These are phyloP conservation scores for Tolypocladium guangdongense DNA, from an alignment of 2,329 filamentous ascomycete species.

Conservation along the genomic window DNA sequence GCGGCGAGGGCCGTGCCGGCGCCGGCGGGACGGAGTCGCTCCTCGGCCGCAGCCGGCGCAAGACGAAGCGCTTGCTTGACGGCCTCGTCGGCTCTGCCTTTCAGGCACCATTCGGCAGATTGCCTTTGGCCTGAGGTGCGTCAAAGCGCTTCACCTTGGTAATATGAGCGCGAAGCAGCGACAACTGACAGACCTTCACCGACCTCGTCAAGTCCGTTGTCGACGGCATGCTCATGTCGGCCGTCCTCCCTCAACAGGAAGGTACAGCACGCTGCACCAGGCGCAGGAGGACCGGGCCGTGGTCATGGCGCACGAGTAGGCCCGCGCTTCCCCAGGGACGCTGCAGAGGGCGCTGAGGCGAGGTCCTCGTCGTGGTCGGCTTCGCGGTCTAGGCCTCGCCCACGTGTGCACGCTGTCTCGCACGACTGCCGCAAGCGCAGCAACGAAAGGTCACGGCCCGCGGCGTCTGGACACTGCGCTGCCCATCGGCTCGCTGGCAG, in stretches of 20 bases:
- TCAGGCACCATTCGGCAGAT: slow-evolving; percentile 68
- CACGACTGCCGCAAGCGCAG: slow-evolving; percentile 53
- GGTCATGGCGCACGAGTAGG: slow-evolving; percentile 59
- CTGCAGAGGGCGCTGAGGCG: no score
- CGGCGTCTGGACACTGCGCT: no score
- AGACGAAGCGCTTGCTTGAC: slow-evolving; percentile 41
- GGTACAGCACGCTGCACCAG: slow-evolving; percentile 61
- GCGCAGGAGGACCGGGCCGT: slow-evolving; percentile 62
- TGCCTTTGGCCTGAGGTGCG: slow-evolving; percentile 63
- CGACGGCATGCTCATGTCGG: slow-evolving; percentile 58
- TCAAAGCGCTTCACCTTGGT: no score
- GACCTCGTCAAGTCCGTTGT: slow-evolving; percentile 62
- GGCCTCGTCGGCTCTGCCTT: slow-evolving; percentile 65
- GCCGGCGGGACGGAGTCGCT: slow-evolving; percentile 25
- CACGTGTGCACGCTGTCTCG: slow-evolving; percentile 49
- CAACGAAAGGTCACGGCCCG: no score
- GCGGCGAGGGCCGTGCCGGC: not conserved
- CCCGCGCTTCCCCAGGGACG: no score
- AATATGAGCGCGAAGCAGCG: no score
- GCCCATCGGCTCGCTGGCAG: no score
- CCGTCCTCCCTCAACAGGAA: slow-evolving; percentile 45
- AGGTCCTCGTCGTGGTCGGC: slow-evolving; percentile 54
- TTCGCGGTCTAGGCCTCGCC: slow-evolving; percentile 54
- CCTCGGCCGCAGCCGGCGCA: slow-evolving; percentile 33
- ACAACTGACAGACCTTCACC: slow-evolving; percentile 38